phyloP scores from a whole-genome alignment of 1,284 basidiomycete species.

The Ceratobasidium sp. region DNA sequence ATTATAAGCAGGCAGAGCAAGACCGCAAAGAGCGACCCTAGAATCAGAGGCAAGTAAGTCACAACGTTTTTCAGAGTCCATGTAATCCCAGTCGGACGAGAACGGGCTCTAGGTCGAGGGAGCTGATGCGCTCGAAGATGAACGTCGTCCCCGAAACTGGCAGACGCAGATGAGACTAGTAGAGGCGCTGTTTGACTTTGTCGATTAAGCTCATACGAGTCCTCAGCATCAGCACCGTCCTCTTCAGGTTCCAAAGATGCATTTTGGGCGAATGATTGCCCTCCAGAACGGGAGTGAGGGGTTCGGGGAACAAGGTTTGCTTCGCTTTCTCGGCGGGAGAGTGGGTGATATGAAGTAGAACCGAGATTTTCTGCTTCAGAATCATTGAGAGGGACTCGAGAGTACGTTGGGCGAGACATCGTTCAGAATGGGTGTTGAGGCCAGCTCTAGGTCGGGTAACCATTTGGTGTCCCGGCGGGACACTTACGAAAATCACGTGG shows the following conservation, averaged over 20 bases:
- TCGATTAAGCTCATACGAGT: slow-evolving; percentile 25
- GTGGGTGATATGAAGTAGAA: slow-evolving; percentile 11
- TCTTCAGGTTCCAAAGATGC: slow-evolving; percentile 18
- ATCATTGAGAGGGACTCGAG: slow-evolving; percentile 10
- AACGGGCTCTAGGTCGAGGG: neutral
- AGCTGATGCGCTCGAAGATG: slow-evolving; percentile 18
- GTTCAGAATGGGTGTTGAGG: slow-evolving; percentile 26
- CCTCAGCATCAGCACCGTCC: neutral
- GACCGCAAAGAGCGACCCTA: slow-evolving; percentile 64
- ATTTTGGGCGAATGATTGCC: slow-evolving; percentile 34
- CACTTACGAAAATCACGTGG: slow-evolving; percentile 3
- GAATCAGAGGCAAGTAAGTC: slow-evolving; percentile 54
- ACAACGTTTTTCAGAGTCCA: neutral
- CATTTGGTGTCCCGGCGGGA: neutral
- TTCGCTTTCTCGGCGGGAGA: slow-evolving; percentile 25
- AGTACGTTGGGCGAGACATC: slow-evolving; percentile 39
- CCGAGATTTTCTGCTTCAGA: neutral
- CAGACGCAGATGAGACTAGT: slow-evolving; percentile 36
- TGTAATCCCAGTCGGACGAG: neutral
- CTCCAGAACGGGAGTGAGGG: slow-evolving; percentile 36
- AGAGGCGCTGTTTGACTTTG: slow-evolving; percentile 42
- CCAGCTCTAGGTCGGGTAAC: slow-evolving; percentile 23
- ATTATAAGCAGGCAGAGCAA: slow-evolving; percentile 67
- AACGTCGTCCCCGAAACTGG: slow-evolving; percentile 40
- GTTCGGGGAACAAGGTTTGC: slow-evolving; percentile 40